A percentile compares a stretch with the other conserved stretches of the same genome.
These are phyloP conservation scores for Euphorbia lathyris DNA, from an alignment of 345 rosid genomes.

Conservation along the genomic window DNA sequence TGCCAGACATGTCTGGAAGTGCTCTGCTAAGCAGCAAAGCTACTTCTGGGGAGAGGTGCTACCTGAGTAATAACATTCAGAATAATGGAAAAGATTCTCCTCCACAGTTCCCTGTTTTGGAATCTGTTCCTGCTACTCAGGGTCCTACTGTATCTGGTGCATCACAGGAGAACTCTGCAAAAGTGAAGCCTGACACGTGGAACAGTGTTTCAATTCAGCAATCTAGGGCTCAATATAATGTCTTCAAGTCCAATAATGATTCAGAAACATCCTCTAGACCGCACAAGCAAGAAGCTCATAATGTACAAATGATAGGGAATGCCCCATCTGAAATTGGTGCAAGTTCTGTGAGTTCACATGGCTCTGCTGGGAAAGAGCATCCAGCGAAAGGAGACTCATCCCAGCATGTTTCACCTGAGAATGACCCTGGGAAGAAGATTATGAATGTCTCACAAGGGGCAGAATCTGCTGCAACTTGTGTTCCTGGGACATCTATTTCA, in stretches of 20 bases:
- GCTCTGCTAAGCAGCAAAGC: constrained; percentile 24
- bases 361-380: constrained; percentile 38
- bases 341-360: constrained; percentile 33
- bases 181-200: constrained; percentile 37
- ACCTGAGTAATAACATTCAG: constrained; percentile 26
- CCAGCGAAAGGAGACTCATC: constrained; percentile 27
- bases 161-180: constrained; percentile 42
- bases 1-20: constrained; percentile 20
- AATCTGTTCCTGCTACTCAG: constrained; percentile 43
- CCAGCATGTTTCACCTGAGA: constrained; percentile 26
- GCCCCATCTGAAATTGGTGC: constrained; percentile 33
- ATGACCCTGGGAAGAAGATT: constrained; percentile 23
- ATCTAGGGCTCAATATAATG: constrained; percentile 29
- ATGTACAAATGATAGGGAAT: constrained; percentile 36
- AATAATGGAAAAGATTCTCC: constrained; percentile 32
- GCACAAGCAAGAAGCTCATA: constrained; percentile 37
- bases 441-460: constrained; percentile 23
- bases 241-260: constrained; percentile 34
- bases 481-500: constrained; percentile 29
- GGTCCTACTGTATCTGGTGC: constrained; percentile 31
- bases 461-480: constrained; percentile 26
- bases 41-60: constrained; percentile 39
- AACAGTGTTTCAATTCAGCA: constrained; percentile 39
- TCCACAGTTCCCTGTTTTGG: constrained; percentile 47
- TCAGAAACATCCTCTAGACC: constrained; percentile 39